Evolutionary conservation across 1,284 basidiomycete species (phyloP), one percentile per base, ranked within the genome.

Genomic region (Bjerkandera adusta): DNA sequence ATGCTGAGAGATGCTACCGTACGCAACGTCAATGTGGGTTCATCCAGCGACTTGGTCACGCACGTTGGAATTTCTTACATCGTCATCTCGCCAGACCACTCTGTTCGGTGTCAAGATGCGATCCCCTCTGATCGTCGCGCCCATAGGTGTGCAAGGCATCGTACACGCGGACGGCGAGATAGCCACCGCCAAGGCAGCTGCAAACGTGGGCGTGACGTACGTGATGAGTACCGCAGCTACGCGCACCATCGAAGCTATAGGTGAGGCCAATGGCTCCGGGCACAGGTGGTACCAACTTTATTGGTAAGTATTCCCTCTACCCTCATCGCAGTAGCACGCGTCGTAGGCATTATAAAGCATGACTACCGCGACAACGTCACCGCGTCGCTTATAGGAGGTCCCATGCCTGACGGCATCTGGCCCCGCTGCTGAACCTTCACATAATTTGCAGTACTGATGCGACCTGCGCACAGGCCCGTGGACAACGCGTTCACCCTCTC

Each of bases 261-360:
- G 80, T 4, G 65, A 70, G 45, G 85, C 77, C 1, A 89, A 83
- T 49, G 83, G 79, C 1, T 65, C 73, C 46, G 72, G 78, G 0
- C 69, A 77, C 24, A 72, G 88, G 21, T 92, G 83, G 82, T 93
- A 79, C 66, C 89, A 93, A 64, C 75, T 92, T 6, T 92, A 92
- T 63, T 88, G 85, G 83, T 77, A 38, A 48, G 59, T 43, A 13
- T 33, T 6, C 16, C n/a, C n/a, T n/a, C n/a, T n/a, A n/a, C n/a
- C n/a, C n/a, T n/a, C n/a, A n/a, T n/a, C n/a, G n/a, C n/a, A n/a
- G n/a, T n/a, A n/a, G n/a, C n/a, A n/a, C n/a, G n/a, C n/a, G n/a
- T n/a, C n/a, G n/a, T n/a, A n/a, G n/a, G n/a, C n/a, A n/a, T n/a
- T n/a, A n/a, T n/a, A n/a, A n/a, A n/a, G n/a, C n/a, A n/a, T n/a